phyloP scores from a whole-genome alignment of 1,284 basidiomycete genomes.

The Laetiporus sulphureus region DNA sequence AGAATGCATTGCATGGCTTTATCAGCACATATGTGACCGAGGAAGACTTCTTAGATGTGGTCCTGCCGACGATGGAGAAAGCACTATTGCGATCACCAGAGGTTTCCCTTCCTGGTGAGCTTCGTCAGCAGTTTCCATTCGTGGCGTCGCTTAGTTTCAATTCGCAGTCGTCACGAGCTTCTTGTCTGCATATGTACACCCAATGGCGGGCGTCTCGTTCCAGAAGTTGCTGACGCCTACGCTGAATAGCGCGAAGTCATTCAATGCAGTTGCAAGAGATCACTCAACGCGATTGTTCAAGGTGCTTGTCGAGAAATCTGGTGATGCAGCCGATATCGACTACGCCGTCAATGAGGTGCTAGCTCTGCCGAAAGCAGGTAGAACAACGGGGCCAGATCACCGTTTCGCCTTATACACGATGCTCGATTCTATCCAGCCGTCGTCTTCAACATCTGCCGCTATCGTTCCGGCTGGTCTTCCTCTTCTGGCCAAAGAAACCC shows the following conservation, averaged over 20 bases:
- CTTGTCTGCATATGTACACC: conserved; percentile 47
- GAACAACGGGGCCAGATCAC: conserved; percentile 83
- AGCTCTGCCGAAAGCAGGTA: conserved; percentile 69
- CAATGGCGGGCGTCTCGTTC: conserved; percentile 49
- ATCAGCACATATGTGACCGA: conserved; percentile 43
- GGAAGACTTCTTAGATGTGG: conserved; percentile 40
- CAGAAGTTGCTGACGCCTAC: conserved; percentile 59
- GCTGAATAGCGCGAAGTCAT: conserved; percentile 74
- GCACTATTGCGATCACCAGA: conserved; percentile 71
- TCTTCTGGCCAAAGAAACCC: conserved; percentile 74
- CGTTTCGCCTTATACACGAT: conserved; percentile 78
- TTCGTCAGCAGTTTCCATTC: not conserved
- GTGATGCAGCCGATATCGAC: conserved; percentile 30
- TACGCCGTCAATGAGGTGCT: conserved; percentile 61
- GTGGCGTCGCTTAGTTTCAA: conserved; percentile 3
- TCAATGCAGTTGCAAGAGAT: conserved; percentile 56
- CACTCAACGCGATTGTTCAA: conserved; percentile 59
- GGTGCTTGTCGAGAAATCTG: conserved; percentile 36
- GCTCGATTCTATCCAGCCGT: conserved; percentile 51
- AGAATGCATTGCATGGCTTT: conserved; percentile 57
- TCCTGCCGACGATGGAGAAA: conserved; percentile 70
- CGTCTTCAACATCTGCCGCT: conserved; percentile 41
- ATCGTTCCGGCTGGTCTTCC: conserved; percentile 51
- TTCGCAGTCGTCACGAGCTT: conserved; percentile 48
- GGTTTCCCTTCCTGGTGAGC: conserved; percentile 52